phyloP scores from a whole-genome alignment of 176 grass and related monocot genomes.

The Phoenix roebelenii region DNA sequence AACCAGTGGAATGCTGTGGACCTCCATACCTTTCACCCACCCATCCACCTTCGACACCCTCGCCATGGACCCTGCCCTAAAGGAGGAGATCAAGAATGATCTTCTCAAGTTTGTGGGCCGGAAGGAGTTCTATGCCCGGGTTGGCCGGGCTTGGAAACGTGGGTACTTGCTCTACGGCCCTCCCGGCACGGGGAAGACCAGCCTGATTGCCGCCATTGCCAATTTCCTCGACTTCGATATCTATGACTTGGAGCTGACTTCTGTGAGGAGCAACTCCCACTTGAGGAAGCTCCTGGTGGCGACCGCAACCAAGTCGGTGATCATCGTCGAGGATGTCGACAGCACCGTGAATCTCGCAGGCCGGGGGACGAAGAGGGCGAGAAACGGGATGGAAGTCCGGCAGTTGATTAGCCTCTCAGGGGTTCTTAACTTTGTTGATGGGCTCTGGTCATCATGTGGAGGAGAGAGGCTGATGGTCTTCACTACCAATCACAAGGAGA shows the following conservation, averaged over 20 bases:
- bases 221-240: slow-evolving; percentile 88
- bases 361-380: no score
- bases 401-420: not conserved
- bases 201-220: slow-evolving; percentile 81
- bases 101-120: no score
- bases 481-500: slow-evolving; percentile 21
- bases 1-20: no score
- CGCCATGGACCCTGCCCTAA: slow-evolving; percentile 44
- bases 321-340: no score
- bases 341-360: no score
- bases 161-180: slow-evolving; percentile 73
- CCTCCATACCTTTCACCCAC: slow-evolving; percentile 11
- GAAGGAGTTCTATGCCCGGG: slow-evolving; percentile 51
- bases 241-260: slow-evolving; percentile 75
- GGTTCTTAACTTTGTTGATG: slow-evolving; percentile 23
- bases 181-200: slow-evolving; percentile 82
- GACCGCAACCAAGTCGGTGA: slow-evolving; percentile 2
- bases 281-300: slow-evolving; percentile 20
- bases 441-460: slow-evolving; percentile 23
- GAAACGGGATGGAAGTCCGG: not conserved
- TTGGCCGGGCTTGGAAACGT: slow-evolving; percentile 41
- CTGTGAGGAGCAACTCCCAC: slow-evolving; percentile 29
- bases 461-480: slow-evolving; percentile 23
- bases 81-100: slow-evolving; percentile 23
- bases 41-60: slow-evolving; percentile 49